phyloP scores from a whole-genome alignment of 768 basidiomycete genomes.

The Lactifluus volemus region DNA sequence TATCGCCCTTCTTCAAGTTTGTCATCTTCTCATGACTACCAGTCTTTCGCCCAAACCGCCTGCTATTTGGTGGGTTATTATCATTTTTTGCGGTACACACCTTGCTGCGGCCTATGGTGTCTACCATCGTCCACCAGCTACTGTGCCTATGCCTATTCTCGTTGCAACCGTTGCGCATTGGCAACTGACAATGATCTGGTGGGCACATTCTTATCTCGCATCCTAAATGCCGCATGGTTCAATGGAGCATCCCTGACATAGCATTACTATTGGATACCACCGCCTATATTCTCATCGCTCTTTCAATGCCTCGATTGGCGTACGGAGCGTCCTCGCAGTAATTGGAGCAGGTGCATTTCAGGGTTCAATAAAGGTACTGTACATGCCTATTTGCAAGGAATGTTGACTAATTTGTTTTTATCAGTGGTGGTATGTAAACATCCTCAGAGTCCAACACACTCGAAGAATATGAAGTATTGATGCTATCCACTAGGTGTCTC shows the following conservation, averaged over 20 bases:
- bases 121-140: conserved; percentile 39
- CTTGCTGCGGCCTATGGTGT: conserved; percentile 47
- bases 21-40: neutral
- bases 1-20: neutral
- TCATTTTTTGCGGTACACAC: conserved; percentile 52
- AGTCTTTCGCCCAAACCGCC: neutral
- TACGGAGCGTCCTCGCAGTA: conserved; percentile 50
- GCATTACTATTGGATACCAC: conserved; percentile 72
- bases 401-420: neutral
- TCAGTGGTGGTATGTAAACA: conserved; percentile 19
- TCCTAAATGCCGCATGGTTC: neutral
- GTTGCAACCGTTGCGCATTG: conserved; percentile 48
- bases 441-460: neutral
- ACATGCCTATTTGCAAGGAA: neutral
- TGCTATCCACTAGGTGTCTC: conserved; percentile 56
- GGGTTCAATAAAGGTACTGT: conserved; percentile 61
- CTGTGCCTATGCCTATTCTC: conserved; percentile 38
- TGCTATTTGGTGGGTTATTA: conserved; percentile 53
- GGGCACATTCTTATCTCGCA: conserved; percentile 20
- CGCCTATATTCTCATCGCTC: conserved; percentile 70
- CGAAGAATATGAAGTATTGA: conserved; percentile 31
- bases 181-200: conserved; percentile 70
- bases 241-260: conserved; percentile 20
- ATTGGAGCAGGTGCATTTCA: conserved; percentile 71
- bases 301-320: conserved; percentile 47